Evolutionary conservation across 345 rosid species (phyloP).

Genomic region (Pistacia integerrima): DNA sequence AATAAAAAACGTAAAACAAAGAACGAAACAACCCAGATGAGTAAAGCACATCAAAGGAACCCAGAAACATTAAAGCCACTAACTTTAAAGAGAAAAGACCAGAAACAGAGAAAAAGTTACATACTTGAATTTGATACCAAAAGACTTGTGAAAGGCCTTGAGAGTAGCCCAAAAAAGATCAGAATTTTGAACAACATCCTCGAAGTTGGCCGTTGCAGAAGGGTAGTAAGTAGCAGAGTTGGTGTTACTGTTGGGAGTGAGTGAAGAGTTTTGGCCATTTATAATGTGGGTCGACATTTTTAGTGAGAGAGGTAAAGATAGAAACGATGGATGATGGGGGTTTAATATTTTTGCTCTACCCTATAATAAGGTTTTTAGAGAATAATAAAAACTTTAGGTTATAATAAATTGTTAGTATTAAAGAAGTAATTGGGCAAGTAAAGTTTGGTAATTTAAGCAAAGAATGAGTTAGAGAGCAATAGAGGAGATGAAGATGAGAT

Average conservation of each 20-base stretch:
- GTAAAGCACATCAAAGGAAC: not conserved
- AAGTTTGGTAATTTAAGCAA: conserved; percentile 7
- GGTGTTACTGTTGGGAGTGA: not conserved
- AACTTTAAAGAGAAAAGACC: conserved; percentile 2
- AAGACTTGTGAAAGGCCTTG: conserved; percentile 46
- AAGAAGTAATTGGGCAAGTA: not conserved
- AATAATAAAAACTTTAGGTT: no score
- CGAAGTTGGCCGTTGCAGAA: conserved; percentile 46
- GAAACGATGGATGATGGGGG: not conserved
- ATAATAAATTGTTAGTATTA: no score
- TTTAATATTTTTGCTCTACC: not conserved
- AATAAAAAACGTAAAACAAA: not conserved
- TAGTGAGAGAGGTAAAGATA: conserved; percentile 6
- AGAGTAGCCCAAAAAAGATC: conserved; percentile 80
- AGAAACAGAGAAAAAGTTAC: conserved; percentile 18
- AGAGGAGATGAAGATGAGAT: not conserved
- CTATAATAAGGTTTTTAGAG: no score
- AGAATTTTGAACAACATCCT: conserved; percentile 63
- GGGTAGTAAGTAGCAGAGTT: conserved; percentile 37
- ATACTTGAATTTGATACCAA: conserved; percentile 59
- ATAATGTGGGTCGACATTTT: conserved; percentile 21
- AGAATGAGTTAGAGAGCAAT: not conserved
- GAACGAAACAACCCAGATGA: conserved; percentile 7
- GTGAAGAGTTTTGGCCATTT: conserved; percentile 20
- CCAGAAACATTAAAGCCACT: conserved; percentile 9